Evolutionary conservation across 225 moss, liverwort and hornwort genomes (phyloP).

Genomic region (Antitrichia curtipendula): DNA sequence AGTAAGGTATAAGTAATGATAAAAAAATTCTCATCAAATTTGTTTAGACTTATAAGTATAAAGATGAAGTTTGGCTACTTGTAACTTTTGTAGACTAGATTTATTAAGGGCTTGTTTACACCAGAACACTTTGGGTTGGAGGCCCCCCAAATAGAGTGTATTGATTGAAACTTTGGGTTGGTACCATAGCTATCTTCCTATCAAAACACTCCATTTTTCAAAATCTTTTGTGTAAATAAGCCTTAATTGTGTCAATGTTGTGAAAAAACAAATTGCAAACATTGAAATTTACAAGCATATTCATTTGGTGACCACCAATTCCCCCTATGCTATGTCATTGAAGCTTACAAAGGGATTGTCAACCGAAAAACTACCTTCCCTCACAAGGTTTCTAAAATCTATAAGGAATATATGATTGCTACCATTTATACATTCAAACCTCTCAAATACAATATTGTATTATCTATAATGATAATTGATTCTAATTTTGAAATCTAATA

Average conservation of each 20-base stretch:
- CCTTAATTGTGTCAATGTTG: rapidly evolving
- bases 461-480: background rate
- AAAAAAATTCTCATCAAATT: background rate
- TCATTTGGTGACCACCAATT: background rate
- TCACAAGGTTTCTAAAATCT: background rate
- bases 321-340: background rate
- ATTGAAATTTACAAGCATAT: background rate
- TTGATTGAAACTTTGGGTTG: too few relatives aligned
- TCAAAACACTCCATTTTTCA: too few relatives aligned
- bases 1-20: background rate
- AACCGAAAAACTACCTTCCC: background rate
- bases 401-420: background rate
- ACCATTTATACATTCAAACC: background rate
- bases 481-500: background rate
- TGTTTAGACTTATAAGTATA: background rate
- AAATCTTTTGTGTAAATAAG: too few relatives aligned
- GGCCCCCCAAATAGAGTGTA: too few relatives aligned
- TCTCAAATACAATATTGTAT: background rate
- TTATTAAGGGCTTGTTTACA: too few relatives aligned
- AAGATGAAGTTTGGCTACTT: background rate
- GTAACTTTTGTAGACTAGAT: background rate
- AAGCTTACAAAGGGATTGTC: background rate
- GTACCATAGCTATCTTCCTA: too few relatives aligned
- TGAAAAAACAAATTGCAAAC: background rate
- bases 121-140: too few relatives aligned